Conservation (phyloP, 116 monocot genomes). For the Zostera marina region DNA sequence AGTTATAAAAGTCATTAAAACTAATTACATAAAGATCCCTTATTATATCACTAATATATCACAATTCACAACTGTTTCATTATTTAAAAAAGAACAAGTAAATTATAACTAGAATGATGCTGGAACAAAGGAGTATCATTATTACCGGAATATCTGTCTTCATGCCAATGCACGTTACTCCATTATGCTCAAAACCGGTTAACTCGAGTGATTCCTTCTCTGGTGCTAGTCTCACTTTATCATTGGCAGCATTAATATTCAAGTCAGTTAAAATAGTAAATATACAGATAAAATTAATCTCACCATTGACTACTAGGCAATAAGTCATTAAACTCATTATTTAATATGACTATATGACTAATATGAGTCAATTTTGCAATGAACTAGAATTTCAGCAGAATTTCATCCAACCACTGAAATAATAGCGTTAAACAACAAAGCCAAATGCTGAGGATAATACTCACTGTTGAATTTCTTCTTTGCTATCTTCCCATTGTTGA, state of each 20-base stretch:
- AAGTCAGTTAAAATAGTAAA: not conserved
- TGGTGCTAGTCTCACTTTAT: constrained; percentile 86
- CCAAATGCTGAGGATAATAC: constrained; percentile 11
- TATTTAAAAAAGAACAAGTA: not conserved
- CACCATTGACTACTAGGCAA: too few species aligned
- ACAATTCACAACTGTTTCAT: not conserved
- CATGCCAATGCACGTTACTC: constrained; percentile 90
- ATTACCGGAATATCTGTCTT: constrained; percentile 78
- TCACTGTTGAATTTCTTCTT: constrained; percentile 95
- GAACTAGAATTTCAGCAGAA: not conserved
- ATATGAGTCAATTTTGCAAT: not conserved
- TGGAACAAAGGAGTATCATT: not conserved
- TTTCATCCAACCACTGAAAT: not conserved
- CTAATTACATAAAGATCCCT: too few species aligned
- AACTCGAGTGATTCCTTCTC: constrained; percentile 75
- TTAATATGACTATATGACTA: too few species aligned
- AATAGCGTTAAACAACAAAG: not conserved
- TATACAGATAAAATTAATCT: not conserved
- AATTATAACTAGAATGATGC: not conserved
- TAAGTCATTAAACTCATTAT: too few species aligned
- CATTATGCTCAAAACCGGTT: constrained; percentile 91
- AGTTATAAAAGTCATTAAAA: too few species aligned
- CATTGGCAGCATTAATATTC: constrained; percentile 1
- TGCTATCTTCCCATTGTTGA: constrained; percentile 66
- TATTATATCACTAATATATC: too few species aligned